Evolutionary conservation across 345 rosid genomes (phyloP).

Genomic region (Isatis tinctoria): DNA sequence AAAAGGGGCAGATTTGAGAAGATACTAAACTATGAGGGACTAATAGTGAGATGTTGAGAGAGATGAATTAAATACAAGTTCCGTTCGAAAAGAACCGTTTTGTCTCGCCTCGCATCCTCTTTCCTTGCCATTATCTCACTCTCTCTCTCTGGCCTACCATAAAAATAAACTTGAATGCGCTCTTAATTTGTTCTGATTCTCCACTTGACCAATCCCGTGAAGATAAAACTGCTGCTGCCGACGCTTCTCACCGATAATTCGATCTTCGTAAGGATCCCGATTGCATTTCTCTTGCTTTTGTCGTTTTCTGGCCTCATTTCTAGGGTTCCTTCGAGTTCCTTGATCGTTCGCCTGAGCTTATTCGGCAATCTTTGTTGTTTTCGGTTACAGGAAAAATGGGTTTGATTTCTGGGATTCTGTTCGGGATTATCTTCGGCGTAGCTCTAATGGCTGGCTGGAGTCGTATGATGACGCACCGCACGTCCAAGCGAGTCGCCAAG

Average conservation of each 20-base stretch:
- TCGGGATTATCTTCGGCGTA: slow-evolving; percentile 82
- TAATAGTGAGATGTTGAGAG: background rate
- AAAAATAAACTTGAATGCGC: background rate
- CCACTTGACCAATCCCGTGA: slow-evolving; percentile 15
- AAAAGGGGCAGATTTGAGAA: background rate
- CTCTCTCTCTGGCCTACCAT: slow-evolving; percentile 18
- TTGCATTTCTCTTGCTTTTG: background rate
- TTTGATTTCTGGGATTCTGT: slow-evolving; percentile 74
- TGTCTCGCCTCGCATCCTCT: slow-evolving; percentile 10
- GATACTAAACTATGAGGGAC: background rate
- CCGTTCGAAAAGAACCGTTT: slow-evolving; percentile 23
- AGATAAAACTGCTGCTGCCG: background rate
- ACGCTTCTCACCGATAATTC: slow-evolving; percentile 4
- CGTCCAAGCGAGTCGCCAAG: slow-evolving; percentile 80
- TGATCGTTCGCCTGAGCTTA: slow-evolving; percentile 2
- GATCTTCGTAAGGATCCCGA: slow-evolving; percentile 4
- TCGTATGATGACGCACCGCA: slow-evolving; percentile 86
- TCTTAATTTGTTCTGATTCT: slow-evolving; percentile 22
- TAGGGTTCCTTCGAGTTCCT: background rate
- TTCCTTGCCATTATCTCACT: background rate
- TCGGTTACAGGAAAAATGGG: slow-evolving; percentile 62
- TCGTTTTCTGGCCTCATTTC: no score
- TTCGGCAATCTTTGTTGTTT: slow-evolving; percentile 9
- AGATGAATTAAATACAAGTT: slow-evolving; percentile 16
- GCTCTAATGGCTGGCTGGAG: slow-evolving; percentile 94